Percentiles rank a stretch among this genome's conserved stretches.
Evolutionary conservation across 495 filamentous ascomycete species (phyloP).

Genomic region (Bombardia bombarda): DNA sequence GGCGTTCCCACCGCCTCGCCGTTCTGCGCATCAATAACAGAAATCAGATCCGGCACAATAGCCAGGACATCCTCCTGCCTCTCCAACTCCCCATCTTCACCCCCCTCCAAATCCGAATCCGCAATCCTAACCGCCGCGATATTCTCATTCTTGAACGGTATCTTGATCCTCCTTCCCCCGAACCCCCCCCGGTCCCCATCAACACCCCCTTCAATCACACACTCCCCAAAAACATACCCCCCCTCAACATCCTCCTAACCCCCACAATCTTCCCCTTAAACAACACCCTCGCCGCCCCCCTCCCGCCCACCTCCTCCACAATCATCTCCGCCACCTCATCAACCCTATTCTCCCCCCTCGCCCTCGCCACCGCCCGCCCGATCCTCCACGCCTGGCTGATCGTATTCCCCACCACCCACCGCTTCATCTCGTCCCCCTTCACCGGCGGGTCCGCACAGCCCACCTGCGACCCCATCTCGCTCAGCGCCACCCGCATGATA

Average conservation of each 20-base stretch:
- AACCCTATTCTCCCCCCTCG: slow-evolving; percentile 37
- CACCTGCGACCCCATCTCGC: slow-evolving; percentile 40
- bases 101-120: not conserved
- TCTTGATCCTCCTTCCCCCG: slow-evolving; percentile 34
- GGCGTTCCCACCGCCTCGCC: slow-evolving; percentile 53
- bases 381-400: slow-evolving; percentile 47
- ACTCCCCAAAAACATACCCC: slow-evolving; percentile 48
- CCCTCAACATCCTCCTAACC: slow-evolving; percentile 46
- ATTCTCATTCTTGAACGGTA: slow-evolving; percentile 62
- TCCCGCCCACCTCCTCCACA: slow-evolving; percentile 47
- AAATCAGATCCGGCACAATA: slow-evolving; percentile 53
- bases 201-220: slow-evolving; percentile 42
- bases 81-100: slow-evolving; percentile 10
- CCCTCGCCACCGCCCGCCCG: slow-evolving; percentile 43
- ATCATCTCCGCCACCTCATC: slow-evolving; percentile 47
- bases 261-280: slow-evolving; percentile 55
- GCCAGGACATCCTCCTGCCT: slow-evolving; percentile 42
- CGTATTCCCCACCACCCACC: slow-evolving; percentile 44
- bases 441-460: slow-evolving; percentile 39
- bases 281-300: slow-evolving; percentile 42
- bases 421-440: slow-evolving; percentile 34
- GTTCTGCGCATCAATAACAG: slow-evolving; percentile 51
- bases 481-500: slow-evolving; percentile 33
- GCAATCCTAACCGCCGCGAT: slow-evolving; percentile 41
- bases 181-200: slow-evolving; percentile 18